A percentile compares a stretch with the other conserved stretches of the same genome.
Evolutionary conservation across 495 filamentous ascomycete species (phyloP).

Genomic region (Halenospora varia): DNA sequence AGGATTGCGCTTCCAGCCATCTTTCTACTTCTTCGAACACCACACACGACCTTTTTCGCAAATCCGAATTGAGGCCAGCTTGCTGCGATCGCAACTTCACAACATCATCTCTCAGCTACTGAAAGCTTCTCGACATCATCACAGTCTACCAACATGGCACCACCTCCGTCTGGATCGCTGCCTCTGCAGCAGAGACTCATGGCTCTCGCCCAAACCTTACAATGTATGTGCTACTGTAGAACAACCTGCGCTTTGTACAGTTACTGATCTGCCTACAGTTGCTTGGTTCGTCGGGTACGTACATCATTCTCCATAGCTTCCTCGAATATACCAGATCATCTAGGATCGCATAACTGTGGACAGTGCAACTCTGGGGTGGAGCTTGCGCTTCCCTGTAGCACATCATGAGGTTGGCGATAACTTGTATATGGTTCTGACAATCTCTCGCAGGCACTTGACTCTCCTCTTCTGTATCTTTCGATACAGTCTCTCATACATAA

Average conservation of each 20-base stretch:
- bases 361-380: conserved; percentile 5
- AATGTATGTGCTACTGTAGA: conserved; percentile 55
- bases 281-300: conserved; percentile 91
- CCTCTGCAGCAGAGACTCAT: conserved; percentile 72
- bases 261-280: conserved; percentile 32
- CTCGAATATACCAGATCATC: not conserved
- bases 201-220: conserved; percentile 77
- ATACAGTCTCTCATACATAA: conserved; percentile 77
- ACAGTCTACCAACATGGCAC: conserved; percentile 56
- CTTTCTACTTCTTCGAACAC: not conserved
- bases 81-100: not conserved
- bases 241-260: not conserved
- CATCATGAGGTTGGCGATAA: conserved; percentile 11
- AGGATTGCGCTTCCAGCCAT: conserved; percentile 7
- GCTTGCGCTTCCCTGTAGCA: conserved; percentile 14
- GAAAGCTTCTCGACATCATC: not conserved
- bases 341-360: not conserved
- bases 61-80: not conserved
- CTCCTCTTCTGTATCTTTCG: conserved; percentile 77
- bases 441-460: conserved; percentile 62
- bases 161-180: conserved; percentile 66
- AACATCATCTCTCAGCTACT: not conserved
- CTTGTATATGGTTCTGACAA: conserved; percentile 9
- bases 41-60: conserved; percentile 1
- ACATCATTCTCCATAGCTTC: not conserved